phyloP scores from a whole-genome alignment of 2,329 filamentous ascomycete species.

The Penicillium polonicum region DNA sequence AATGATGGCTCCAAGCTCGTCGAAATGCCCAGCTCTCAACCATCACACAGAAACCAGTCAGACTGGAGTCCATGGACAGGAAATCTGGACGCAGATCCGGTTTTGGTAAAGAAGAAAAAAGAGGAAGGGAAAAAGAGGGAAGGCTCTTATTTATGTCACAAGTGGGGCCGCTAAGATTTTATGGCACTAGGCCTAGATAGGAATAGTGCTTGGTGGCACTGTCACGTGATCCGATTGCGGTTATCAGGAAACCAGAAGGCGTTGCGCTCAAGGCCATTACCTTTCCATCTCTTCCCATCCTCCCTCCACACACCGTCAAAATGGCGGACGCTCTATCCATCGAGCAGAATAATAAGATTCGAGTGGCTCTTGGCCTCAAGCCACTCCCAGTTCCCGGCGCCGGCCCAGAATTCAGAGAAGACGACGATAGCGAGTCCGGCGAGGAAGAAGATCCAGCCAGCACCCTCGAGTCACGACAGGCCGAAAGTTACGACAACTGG shows the following conservation, averaged over 20 bases:
- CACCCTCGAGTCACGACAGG: slow-evolving; percentile 70
- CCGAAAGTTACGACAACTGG: slow-evolving; percentile 48
- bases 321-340: slow-evolving; percentile 67
- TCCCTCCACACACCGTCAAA: slow-evolving; percentile 19
- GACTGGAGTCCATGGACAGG: slow-evolving; percentile 55
- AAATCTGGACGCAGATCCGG: slow-evolving; percentile 85
- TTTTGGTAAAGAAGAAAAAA: slow-evolving; percentile 41
- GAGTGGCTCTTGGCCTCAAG: slow-evolving; percentile 83
- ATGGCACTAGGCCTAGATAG: slow-evolving; percentile 24
- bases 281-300: neutral
- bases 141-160: slow-evolving; percentile 32
- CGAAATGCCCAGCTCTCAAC: slow-evolving; percentile 85
- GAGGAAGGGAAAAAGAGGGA: slow-evolving; percentile 36
- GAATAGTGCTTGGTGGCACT: neutral
- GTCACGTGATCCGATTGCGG: slow-evolving; percentile 18
- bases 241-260: slow-evolving; percentile 7
- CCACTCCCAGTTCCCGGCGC: slow-evolving; percentile 79
- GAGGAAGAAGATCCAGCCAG: slow-evolving; percentile 70
- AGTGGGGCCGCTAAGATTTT: slow-evolving; percentile 13
- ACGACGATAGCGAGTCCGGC: slow-evolving; percentile 43
- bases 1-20: slow-evolving; percentile 78
- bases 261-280: neutral
- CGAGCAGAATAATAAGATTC: slow-evolving; percentile 91
- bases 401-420: slow-evolving; percentile 58
- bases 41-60: slow-evolving; percentile 55